Percentiles rank a stretch among this genome's conserved stretches.
Evolutionary conservation across 768 basidiomycete genomes (phyloP).

Genomic region (Mycena albidolilacea): DNA sequence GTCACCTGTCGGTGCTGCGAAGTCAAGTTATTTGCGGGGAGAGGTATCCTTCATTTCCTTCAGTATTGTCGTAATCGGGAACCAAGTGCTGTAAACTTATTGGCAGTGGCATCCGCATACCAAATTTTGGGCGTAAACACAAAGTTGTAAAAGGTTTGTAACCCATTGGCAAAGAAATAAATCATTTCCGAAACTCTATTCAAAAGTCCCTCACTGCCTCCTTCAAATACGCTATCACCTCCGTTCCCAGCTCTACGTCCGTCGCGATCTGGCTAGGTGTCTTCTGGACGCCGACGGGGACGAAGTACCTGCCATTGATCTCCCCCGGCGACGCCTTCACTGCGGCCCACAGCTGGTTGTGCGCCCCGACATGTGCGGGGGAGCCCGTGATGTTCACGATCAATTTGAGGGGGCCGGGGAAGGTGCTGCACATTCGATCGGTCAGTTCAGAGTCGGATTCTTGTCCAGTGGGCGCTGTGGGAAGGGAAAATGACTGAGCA

Average conservation of each 20-base stretch:
- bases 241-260: constrained; percentile 9
- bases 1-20: too few species aligned
- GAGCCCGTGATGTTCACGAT: constrained; percentile 14
- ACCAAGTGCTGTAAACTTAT: too few species aligned
- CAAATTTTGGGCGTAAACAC: too few species aligned
- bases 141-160: too few species aligned
- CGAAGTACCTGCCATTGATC: constrained; percentile 32
- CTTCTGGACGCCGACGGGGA: constrained; percentile 21
- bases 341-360: constrained; percentile 35
- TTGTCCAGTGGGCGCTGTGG: background rate
- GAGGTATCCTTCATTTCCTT: too few species aligned
- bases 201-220: constrained; percentile 24
- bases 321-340: constrained; percentile 12
- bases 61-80: too few species aligned
- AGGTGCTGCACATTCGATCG: constrained; percentile 9
- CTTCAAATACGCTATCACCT: constrained; percentile 29
- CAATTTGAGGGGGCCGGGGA: constrained; percentile 16
- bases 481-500: background rate
- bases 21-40: too few species aligned
- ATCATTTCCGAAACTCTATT: background rate
- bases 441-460: background rate
- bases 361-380: constrained; percentile 23
- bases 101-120: constrained; percentile 7
- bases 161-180: background rate
- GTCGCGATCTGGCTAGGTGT: background rate